Base-by-base conservation (phyloP, 352 stramenopile species). In the Phytophthora pluvialis region DNA sequence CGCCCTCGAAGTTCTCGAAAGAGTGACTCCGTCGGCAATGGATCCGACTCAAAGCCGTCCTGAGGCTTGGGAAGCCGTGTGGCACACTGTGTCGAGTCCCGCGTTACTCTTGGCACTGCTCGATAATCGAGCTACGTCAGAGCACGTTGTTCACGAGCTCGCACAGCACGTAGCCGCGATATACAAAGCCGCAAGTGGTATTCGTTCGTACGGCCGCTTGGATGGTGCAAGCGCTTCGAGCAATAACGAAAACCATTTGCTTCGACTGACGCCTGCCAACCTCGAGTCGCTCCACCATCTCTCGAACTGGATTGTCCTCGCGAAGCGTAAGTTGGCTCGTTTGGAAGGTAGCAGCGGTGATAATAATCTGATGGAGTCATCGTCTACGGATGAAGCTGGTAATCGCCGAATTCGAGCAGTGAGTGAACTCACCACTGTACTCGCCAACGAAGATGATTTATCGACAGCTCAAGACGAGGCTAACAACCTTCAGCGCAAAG, bases 291-390 rank as follows among this genome's bases (percentile, higher is more conserved):
- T 93, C 25, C 75, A 86, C 12, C 81, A 94, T 63, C 67, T 96
- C 25, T 81, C 81, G 15, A 93, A 93, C 52, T 95, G 86, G 86
- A 81, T 93, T 12, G 54, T 93, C 21, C 63, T 95, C 8, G 84
- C 83, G 15, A 91, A 90, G 50, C 84, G 84, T 35, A 90, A 92
- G 62, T 70, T 89, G 38, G 74, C 76, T 36, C 78, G 79, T 13
- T 71, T 93, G 16, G 72, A 89, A 52, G 64, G 73, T 21, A 78
- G 71, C 4, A n/a, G n/a, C n/a, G 72, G 62, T 10, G 32, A 33
- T 44, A 50, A 25, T 15, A 58, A 21, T 11, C 25, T 58, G 15
- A 52, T 52, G 18, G 38, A 64, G 10, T 62, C 33, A 60, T 77
- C 42, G 42, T 74, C 52, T 49, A 79, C 31, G 62, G 67, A 39